A percentile compares a stretch with the other conserved stretches of the same genome.
phyloP scores from a whole-genome alignment of 2,329 filamentous ascomycete genomes.

The Coniella vitis region DNA sequence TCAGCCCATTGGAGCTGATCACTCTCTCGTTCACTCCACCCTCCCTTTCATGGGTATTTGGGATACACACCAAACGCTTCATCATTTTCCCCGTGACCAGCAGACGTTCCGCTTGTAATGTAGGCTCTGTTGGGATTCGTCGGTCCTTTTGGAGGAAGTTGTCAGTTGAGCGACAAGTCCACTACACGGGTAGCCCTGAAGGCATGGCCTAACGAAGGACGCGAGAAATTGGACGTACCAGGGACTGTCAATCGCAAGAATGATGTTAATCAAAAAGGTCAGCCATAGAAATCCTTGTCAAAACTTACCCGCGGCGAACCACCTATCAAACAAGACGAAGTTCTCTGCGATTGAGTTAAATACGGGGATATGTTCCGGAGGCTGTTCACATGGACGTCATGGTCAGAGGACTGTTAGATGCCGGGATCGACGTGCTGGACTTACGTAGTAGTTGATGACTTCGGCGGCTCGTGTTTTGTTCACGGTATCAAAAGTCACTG shows the following conservation, averaged over 20 bases:
- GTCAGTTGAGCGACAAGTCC: too few species aligned
- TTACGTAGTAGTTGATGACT: conserved; percentile 34
- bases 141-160: too few species aligned
- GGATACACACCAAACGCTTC: conserved; percentile 16
- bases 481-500: conserved; percentile 27
- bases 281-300: too few species aligned
- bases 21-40: too few species aligned
- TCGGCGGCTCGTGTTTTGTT: conserved; percentile 32
- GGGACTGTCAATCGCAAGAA: too few species aligned
- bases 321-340: conserved; percentile 36
- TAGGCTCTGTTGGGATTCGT: conserved; percentile 35
- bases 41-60: too few species aligned
- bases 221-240: neutral
- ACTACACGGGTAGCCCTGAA: too few species aligned
- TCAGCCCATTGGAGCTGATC: too few species aligned
- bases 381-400: conserved; percentile 19
- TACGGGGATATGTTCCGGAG: conserved; percentile 33
- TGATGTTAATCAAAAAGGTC: too few species aligned
- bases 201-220: too few species aligned
- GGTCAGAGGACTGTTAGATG: neutral
- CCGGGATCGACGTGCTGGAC: too few species aligned
- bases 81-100: conserved; percentile 26
- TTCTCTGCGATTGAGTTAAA: conserved; percentile 34
- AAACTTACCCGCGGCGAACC: conserved; percentile 23
- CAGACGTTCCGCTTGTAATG: conserved; percentile 23